Evolutionary conservation across 306 rosid species (phyloP), one percentile per base, ranked within the genome.

Genomic region (Rubus idaeus): DNA sequence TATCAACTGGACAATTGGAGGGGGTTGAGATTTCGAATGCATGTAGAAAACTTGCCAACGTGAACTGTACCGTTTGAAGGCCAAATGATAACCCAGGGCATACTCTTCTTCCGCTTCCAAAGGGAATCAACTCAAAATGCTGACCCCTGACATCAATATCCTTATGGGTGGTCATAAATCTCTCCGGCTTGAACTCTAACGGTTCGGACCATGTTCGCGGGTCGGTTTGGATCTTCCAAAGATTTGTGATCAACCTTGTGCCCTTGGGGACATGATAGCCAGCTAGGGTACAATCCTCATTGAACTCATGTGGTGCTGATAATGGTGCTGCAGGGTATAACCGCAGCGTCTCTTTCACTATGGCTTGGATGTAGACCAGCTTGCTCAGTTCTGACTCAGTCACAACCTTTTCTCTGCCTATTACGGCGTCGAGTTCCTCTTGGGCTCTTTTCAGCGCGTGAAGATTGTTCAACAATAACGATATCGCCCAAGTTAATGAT

Each of bases 181-280:
- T 86, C 75, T 90, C 89, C 0, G 90, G 95, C 71, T 71, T 75
- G 81, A 86, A 90, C 73, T 86, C 79, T 5, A 84, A 65, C 5
- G 88, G 88, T 13, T 86, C 84, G 17, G 71, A 8, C 90, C 90
- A 86, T 26, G 76, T 30, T 0, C 41, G 37, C 1, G 87, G 87
- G 68, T 88, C 92, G 0, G 83, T 82, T 1, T 86, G 92, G 39
- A 88, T 84, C 84, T 86, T 88, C 87, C 85, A 82, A 18, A 78
- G 23, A 74, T 90, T 88, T 26, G 84, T 50, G 5, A 88, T 50
- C 7, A 90, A 23, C 17, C 84, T 70, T 1, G 88, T 88, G 0
- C 92, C 89, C 5, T 64, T 69, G 0, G 67, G 21, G 18, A 90
- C 81, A n/a, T 87, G 65, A 70, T 82, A 88, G 21, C 82, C 82